Evolutionary conservation across 163 green algal genomes (phyloP), one percentile per base, ranked within the genome.

Genomic region (Botryococcus braunii): DNA sequence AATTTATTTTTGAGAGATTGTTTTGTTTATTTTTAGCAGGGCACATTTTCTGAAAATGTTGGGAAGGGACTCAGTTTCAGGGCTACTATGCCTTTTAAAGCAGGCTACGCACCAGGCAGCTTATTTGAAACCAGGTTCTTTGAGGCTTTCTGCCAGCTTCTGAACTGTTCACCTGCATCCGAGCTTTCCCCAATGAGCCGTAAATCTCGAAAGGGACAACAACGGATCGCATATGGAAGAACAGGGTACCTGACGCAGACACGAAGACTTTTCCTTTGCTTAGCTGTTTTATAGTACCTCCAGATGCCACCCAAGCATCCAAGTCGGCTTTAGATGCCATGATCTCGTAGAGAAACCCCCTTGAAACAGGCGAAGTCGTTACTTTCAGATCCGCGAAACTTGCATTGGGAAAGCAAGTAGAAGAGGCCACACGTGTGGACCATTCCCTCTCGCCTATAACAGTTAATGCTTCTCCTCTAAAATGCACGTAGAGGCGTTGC

Each of bases 251-350:
- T 52, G 59, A 37, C 32, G 59, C 37, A 36, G 59, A 23, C 13
- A 66, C 50, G n/a, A 50, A 66, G 6, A 37, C 32, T 66, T 66
- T 66, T 0, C 59, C 21, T 25, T 66, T 66, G 21, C 50, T 66
- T 3, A 38, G 29, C 6, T 66, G 37, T 38, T 49, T 66, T 5
- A 66, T 8, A 6, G 34, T 50, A 11, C 59, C 59, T 52, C 59
- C 59, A 40, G 50, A 8, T 36, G 59, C 59, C 59, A 36, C 50
- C 59, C 59, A 66, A 7, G 21, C 36, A 25, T 66, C 59, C 59
- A 66, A 29, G 36, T 66, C 59, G 7, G 59, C 59, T 37, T 21
- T 41, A 21, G 56, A 63, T 31, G 56, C 56, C 56, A 63, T 63
- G n/a, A n/a, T n/a, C n/a, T n/a, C n/a, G n/a, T n/a, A n/a, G n/a